Percentiles rank a stretch among this genome's conserved stretches.
Conservation (phyloP, 176 grass and related monocot genomes). For the Metroxylon sagu region DNA sequence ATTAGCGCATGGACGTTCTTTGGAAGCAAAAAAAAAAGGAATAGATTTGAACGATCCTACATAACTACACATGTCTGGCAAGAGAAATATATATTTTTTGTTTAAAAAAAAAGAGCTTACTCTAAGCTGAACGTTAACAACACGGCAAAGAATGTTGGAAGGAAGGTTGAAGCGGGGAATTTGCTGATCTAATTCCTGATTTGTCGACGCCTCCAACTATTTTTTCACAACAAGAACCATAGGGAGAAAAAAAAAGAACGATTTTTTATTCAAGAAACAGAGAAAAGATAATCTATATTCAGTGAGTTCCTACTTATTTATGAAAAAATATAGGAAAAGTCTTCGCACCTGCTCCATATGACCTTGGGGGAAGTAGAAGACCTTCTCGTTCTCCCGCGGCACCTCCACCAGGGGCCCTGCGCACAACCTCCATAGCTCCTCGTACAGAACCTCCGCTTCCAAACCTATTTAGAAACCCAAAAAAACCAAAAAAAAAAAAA, state of each 20-base stretch:
- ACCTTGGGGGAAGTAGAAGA: slow-evolving; percentile 97
- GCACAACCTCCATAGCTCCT: slow-evolving; percentile 81
- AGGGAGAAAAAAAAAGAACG: too few relatives aligned
- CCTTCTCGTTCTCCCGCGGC: slow-evolving; percentile 53
- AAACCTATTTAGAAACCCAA: too few relatives aligned
- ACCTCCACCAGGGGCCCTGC: slow-evolving; percentile 87
- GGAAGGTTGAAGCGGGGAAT: slow-evolving; percentile 58
- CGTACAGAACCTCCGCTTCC: slow-evolving; percentile 32
- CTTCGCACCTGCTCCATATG: slow-evolving; percentile 78
- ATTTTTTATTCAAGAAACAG: too few relatives aligned
- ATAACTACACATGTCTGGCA: too few relatives aligned
- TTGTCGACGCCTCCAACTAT: slow-evolving; percentile 59
- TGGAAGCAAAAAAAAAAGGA: background rate
- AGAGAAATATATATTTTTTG: too few relatives aligned
- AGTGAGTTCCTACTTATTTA: too few relatives aligned
- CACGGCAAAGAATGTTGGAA: slow-evolving; percentile 85
- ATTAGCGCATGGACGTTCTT: background rate
- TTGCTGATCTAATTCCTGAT: slow-evolving; percentile 40
- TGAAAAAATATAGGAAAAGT: too few relatives aligned
- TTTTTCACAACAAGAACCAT: background rate
- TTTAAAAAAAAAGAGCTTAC: slow-evolving; percentile 18
- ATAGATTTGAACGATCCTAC: too few relatives aligned
- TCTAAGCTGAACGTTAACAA: slow-evolving; percentile 79
- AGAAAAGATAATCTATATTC: too few relatives aligned
- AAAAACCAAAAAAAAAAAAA: too few relatives aligned